Percentiles rank a stretch among this genome's conserved stretches.
Conservation (phyloP, 1,284 basidiomycete species). For the Ustilago loliicola region DNA sequence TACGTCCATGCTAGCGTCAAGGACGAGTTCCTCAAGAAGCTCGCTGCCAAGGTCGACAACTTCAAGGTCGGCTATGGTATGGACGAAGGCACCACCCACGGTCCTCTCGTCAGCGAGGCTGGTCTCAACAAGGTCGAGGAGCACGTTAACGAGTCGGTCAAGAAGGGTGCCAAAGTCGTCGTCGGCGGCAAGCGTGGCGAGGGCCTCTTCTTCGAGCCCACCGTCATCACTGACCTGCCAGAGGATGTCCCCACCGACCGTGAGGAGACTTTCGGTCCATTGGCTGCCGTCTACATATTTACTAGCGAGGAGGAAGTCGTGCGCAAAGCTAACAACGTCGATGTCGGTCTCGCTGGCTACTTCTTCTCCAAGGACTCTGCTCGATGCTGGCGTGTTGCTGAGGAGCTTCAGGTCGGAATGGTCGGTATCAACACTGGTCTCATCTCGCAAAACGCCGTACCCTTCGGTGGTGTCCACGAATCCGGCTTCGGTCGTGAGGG, state of each 20-base stretch:
- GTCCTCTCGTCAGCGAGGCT: conserved; percentile 89
- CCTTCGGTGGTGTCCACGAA: conserved; percentile 91
- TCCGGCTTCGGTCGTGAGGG: conserved; percentile 75
- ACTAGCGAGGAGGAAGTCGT: conserved; percentile 93
- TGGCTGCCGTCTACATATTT: conserved; percentile 78
- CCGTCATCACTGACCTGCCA: conserved; percentile 89
- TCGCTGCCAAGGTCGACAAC: conserved; percentile 84
- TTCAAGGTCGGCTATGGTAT: conserved; percentile 94
- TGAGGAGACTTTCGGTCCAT: conserved; percentile 69
- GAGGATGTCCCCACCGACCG: conserved; percentile 73
- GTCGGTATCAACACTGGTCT: conserved; percentile 76
- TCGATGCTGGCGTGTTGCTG: conserved; percentile 96
- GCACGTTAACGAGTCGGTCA: conserved; percentile 88
- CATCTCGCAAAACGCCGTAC: conserved; percentile 65
- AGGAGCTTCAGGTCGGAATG: conserved; percentile 96
- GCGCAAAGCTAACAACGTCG: conserved; percentile 83
- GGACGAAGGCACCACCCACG: conserved; percentile 82
- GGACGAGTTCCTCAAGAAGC: conserved; percentile 84
- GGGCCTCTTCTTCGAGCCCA: conserved; percentile 85
- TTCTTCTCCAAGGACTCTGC: conserved; percentile 79
- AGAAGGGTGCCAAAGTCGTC: conserved; percentile 86
- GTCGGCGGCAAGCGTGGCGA: conserved; percentile 81
- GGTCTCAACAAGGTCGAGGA: conserved; percentile 87
- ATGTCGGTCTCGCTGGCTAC: conserved; percentile 82
- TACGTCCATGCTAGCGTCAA: conserved; percentile 79